phyloP scores from a whole-genome alignment of 345 rosid genomes.

The Bruguiera sexangula region DNA sequence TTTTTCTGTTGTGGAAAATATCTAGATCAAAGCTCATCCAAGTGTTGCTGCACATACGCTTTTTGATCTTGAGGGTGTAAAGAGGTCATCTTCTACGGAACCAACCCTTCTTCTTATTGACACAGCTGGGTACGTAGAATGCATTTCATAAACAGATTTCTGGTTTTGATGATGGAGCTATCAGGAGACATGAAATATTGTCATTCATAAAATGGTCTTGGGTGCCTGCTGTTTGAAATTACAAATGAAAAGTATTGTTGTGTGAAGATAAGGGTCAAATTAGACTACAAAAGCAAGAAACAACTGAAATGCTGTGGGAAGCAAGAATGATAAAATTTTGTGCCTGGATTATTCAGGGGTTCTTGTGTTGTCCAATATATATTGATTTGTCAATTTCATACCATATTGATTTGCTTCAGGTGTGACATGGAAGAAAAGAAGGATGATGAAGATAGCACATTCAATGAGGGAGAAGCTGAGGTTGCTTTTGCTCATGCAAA shows the following conservation, averaged over 20 bases:
- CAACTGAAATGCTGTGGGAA: neutral
- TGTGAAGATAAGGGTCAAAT: slow-evolving; percentile 14
- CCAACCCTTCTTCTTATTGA: slow-evolving; percentile 79
- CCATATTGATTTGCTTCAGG: slow-evolving; percentile 35
- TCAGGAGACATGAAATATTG: slow-evolving; percentile 6
- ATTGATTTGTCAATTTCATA: neutral
- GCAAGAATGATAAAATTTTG: neutral
- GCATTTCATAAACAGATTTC: neutral
- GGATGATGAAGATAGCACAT: slow-evolving; percentile 95
- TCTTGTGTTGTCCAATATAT: neutral
- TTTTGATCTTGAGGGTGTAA: slow-evolving; percentile 70
- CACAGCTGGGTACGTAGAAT: slow-evolving; percentile 61
- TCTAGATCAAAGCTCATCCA: slow-evolving; percentile 72
- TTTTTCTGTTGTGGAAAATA: neutral
- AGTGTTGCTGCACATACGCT: slow-evolving; percentile 86
- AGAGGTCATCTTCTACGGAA: slow-evolving; percentile 68
- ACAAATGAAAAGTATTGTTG: neutral
- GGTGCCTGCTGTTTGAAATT: neutral
- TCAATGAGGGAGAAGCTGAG: slow-evolving; percentile 95
- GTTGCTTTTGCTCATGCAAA: slow-evolving; percentile 87
- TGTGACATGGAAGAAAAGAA: slow-evolving; percentile 99
- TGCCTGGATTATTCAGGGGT: neutral
- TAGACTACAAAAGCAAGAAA: neutral
- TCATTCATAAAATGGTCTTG: neutral
- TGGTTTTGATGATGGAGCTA: neutral